Evolutionary conservation across 2,329 filamentous ascomycete genomes (phyloP), one percentile per base, ranked within the genome.

Genomic region (Lachnellula suecica): DNA sequence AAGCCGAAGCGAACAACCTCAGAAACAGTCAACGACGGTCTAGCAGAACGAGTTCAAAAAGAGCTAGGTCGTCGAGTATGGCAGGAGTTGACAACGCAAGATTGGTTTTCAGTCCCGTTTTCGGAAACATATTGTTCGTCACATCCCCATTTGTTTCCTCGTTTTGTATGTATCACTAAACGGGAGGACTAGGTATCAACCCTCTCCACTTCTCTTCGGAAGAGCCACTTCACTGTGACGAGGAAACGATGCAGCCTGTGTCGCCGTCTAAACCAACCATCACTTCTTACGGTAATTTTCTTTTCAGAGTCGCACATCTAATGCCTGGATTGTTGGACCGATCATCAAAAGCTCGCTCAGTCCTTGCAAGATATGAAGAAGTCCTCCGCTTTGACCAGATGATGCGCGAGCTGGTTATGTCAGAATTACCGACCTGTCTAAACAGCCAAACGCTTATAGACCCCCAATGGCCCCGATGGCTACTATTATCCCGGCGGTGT

Each of bases 101-200:
- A 59, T 34, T 59, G 57, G 57, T 59, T 59, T 40, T 59, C 57
- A 9, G 57, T 59, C 1, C 57, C 57, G 11, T 59, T 59, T 31
- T 57, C 57, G 5, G 57, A 59, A 44, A 59, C 57, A n/a, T 59
- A 59, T 23, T 56, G 54, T 55, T 44, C 23, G 47, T 22, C 8
- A 22, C 11, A 40, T 40, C 15, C 19, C 13, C 11, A 19, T 40
- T 15, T 6, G 20, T 40, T 2, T 40, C 19, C 11, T 38, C 5
- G 20, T 19, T 11, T 5, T 9, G 7, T 19, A 15, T 19, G n/a
- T 2, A 19, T 23, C 19, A 22, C 5, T 19, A n/a, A 19, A 40
- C 34, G 3, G 13, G 13, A 3, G 6, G 34, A 13, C 34, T 35
- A 58, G 56, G 53, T 47, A 31, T 59, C 20, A 59, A 58, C 37